Evolutionary conservation across 1,284 basidiomycete species (phyloP).

Genomic region (Cutaneotrichosporon curvatum): DNA sequence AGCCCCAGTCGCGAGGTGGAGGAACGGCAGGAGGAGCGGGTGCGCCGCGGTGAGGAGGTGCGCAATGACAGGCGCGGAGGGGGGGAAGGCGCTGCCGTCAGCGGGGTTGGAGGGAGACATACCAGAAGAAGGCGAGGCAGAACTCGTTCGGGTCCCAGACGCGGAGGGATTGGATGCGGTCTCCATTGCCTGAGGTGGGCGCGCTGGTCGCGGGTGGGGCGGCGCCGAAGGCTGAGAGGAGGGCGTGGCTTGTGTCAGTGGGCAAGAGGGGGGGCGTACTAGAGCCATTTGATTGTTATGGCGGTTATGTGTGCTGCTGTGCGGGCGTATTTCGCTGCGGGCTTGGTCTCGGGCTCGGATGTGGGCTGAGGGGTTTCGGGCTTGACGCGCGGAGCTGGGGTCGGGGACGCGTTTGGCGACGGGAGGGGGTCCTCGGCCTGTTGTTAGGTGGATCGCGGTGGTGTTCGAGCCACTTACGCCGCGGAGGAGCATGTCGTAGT

Average conservation of each 20-base stretch:
- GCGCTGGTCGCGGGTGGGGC: slow-evolving; percentile 2
- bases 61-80: slow-evolving; percentile 32
- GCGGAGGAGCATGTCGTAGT: slow-evolving; percentile 41
- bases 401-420: slow-evolving; percentile 36
- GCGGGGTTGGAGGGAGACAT: slow-evolving; percentile 8
- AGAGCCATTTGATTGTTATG: slow-evolving; percentile 21
- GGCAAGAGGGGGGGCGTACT: slow-evolving; percentile 17
- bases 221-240: slow-evolving; percentile 29
- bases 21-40: slow-evolving; percentile 33
- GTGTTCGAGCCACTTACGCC: slow-evolving; percentile 28
- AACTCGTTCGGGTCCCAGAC: slow-evolving; percentile 47
- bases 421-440: slow-evolving; percentile 26
- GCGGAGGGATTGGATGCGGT: slow-evolving; percentile 37
- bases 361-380: too few species aligned
- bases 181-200: slow-evolving; percentile 4
- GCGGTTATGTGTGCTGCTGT: slow-evolving; percentile 3
- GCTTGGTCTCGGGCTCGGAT: neutral
- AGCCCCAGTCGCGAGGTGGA: slow-evolving; percentile 28
- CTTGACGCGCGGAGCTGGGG: slow-evolving; percentile 20
- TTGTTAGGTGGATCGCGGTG: neutral
- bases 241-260: slow-evolving; percentile 18
- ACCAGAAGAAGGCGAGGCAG: slow-evolving; percentile 45
- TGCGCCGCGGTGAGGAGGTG: slow-evolving; percentile 32
- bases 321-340: neutral
- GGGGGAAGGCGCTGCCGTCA: slow-evolving; percentile 32